Conservation (phyloP, 495 filamentous ascomycete genomes). For the Baudoinia panamericana region DNA sequence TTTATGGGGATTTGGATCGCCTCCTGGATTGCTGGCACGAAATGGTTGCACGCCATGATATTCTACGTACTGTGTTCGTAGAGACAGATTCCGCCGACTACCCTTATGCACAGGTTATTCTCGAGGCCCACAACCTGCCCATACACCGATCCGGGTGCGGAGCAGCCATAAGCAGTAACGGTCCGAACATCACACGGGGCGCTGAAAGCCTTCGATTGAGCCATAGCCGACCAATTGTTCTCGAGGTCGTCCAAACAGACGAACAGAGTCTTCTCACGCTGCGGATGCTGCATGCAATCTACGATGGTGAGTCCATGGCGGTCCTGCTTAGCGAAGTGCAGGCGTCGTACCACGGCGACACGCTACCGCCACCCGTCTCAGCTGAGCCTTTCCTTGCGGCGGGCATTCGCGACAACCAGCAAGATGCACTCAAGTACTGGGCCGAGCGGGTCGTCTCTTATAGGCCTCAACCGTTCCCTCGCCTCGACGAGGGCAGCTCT, state of each 20-base stretch:
- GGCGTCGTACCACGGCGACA: slow-evolving; percentile 31
- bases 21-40: slow-evolving; percentile 37
- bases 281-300: slow-evolving; percentile 68
- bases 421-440: slow-evolving; percentile 50
- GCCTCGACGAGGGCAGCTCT: too few relatives aligned
- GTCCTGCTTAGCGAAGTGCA: slow-evolving; percentile 55
- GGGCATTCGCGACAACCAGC: slow-evolving; percentile 30
- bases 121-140: slow-evolving; percentile 25
- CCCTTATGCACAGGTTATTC: slow-evolving; percentile 48
- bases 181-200: too few relatives aligned
- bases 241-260: too few relatives aligned
- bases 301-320: slow-evolving; percentile 61
- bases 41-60: slow-evolving; percentile 44
- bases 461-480: slow-evolving; percentile 36
- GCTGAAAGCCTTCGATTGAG: too few relatives aligned
- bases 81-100: slow-evolving; percentile 36
- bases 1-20: slow-evolving; percentile 32
- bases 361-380: slow-evolving; percentile 33
- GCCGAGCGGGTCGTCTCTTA: slow-evolving; percentile 36
- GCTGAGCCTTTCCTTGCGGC: slow-evolving; percentile 41
- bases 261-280: too few relatives aligned
- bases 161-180: too few relatives aligned
- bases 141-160: too few relatives aligned
- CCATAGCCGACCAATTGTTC: too few relatives aligned
- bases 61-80: slow-evolving; percentile 50